phyloP scores from a whole-genome alignment of 257 asterid species.

The Solanum sitiens region DNA sequence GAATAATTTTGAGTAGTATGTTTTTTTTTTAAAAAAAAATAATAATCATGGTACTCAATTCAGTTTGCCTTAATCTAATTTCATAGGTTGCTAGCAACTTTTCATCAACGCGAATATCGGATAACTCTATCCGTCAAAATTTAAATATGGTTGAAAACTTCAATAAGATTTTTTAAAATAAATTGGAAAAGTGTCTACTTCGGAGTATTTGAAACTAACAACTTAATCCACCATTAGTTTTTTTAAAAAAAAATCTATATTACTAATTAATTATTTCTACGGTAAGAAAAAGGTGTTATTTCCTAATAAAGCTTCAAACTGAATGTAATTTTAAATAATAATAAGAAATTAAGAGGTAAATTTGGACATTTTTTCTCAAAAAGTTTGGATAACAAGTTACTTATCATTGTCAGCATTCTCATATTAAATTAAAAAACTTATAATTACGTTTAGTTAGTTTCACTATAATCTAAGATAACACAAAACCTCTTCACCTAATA shows the following conservation, averaged over 20 bases:
- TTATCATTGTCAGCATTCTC: background rate
- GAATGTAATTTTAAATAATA: background rate
- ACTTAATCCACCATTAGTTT: background rate
- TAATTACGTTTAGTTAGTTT: background rate
- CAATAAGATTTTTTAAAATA: background rate
- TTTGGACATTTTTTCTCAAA: background rate
- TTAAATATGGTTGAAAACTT: background rate
- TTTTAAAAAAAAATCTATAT: background rate
- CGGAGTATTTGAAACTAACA: background rate
- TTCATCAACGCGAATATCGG: fast-evolving
- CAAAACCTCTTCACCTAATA: background rate
- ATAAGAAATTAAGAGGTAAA: background rate
- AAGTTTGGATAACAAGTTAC: background rate
- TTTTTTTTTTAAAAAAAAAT: no score
- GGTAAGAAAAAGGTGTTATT: background rate
- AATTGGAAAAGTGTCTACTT: background rate
- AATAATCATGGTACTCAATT: background rate
- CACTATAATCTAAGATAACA: background rate
- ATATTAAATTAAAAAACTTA: background rate
- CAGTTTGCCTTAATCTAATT: background rate
- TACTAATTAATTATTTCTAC: background rate
- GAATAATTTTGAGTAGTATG: background rate
- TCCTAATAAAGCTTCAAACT: background rate
- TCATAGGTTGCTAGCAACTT: background rate
- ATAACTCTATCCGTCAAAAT: background rate